Conservation (phyloP, 2,329 filamentous ascomycete genomes). For the Lasiodiplodia hormozganensis region DNA sequence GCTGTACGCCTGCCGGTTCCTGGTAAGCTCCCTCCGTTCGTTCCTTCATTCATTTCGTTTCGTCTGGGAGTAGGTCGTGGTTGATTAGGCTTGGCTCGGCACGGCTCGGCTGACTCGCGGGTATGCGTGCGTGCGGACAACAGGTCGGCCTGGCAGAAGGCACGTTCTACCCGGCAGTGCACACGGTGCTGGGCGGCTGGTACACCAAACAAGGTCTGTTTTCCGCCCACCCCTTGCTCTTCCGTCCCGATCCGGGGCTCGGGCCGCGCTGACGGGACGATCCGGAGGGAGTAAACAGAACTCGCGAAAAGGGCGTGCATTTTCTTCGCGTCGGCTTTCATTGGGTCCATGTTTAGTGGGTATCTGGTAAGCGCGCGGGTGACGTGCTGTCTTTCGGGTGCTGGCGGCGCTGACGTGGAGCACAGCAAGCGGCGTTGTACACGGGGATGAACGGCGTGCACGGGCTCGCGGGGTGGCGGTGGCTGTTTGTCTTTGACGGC, state of each 20-base stretch:
- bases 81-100: too few relatives aligned
- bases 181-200: constrained; percentile 24
- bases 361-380: constrained; percentile 1
- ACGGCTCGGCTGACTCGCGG: neutral
- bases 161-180: constrained; percentile 17
- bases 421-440: constrained; percentile 29
- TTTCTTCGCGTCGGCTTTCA: constrained; percentile 15
- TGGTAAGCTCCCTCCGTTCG: neutral
- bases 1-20: constrained; percentile 18
- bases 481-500: constrained; percentile 41
- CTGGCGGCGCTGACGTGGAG: neutral
- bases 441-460: constrained; percentile 35
- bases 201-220: constrained; percentile 11
- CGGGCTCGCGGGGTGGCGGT: constrained; percentile 39
- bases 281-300: neutral
- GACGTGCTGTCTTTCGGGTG: too few relatives aligned
- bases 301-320: constrained; percentile 15
- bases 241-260: too few relatives aligned
- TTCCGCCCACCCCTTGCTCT: too few relatives aligned
- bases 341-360: constrained; percentile 20
- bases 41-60: too few relatives aligned
- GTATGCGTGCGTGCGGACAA: too few relatives aligned
- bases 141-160: constrained; percentile 18
- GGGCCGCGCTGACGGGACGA: too few relatives aligned
- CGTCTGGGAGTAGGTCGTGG: too few relatives aligned